A percentile compares a stretch with the other conserved stretches of the same genome.
These are phyloP conservation scores for Adansonia digitata DNA, from an alignment of 345 rosid species.

Conservation along the genomic window DNA sequence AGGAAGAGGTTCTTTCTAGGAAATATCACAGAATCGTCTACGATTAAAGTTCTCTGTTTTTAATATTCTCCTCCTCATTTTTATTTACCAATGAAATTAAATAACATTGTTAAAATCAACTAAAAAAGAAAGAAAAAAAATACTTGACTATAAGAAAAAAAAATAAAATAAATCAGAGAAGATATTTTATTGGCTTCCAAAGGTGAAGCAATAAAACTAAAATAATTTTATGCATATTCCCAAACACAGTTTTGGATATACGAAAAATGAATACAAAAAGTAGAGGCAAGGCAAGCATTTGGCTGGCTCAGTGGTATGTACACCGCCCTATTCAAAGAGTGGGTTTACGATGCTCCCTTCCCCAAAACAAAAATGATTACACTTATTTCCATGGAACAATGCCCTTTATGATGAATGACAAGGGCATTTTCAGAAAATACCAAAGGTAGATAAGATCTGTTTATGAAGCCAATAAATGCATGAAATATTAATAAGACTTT, in stretches of 20 bases:
- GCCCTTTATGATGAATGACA: neutral
- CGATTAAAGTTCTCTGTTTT: neutral
- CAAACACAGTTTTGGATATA: neutral
- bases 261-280: neutral
- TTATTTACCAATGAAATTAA: neutral
- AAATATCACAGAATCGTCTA: neutral
- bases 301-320: neutral
- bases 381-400: neutral
- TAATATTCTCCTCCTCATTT: neutral
- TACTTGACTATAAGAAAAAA: too few species aligned
- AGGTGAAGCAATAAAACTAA: neutral
- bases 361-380: neutral
- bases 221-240: neutral
- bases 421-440: neutral
- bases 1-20: too few species aligned
- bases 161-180: too few species aligned
- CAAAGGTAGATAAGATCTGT: neutral
- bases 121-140: too few species aligned
- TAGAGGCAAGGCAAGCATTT: too few species aligned
- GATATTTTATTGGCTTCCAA: too few species aligned
- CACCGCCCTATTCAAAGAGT: neutral
- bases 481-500: neutral
- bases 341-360: neutral
- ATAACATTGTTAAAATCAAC: neutral
- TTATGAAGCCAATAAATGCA: neutral